Base-by-base conservation (phyloP, 179 eudicot species). In the Spinacia oleracea region DNA sequence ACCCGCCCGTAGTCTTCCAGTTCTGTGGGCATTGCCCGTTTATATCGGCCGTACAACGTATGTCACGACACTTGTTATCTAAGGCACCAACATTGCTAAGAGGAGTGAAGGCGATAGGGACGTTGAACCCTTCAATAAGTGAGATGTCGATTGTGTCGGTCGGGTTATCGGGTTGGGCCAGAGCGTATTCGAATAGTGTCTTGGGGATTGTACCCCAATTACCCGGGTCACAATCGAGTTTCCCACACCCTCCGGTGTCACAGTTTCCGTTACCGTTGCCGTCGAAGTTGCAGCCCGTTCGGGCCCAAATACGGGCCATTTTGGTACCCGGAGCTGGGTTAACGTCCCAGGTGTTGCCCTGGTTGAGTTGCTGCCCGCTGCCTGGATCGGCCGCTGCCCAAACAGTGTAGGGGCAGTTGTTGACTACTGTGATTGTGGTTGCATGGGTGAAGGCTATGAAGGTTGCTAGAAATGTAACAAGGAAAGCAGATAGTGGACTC, bases 301-400 rank as follows among this genome's bases (percentile, higher is more conserved):
- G 86, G 32, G 75, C 82, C 92, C 92, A 89, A 1, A 88, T 85
- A 23, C 90, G 88, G 12, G 89, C 89, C 68, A 66, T 64, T 8
- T 56, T 35, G 27, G 89, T 88, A 23, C 92, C 90, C 0, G 89
- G 79, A 1, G 82, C 34, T 11, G 86, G 86, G 38, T 21, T 78
- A 2, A 89, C 16, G 4, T 29, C 53, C 92, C 92, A 89, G 0
- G 84, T 53, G 11, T 86, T 83, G 3, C 89, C 89, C 0, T 6
- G 15, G 82, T 77, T 80, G 9, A 86, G 90, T 21, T 45, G 75
- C 31, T 68, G 20, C 15, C 90, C 92, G 1, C 90, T 85, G 0
- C 90, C 88, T 1, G 89, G 87, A 10, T 71, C 72, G 58, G 90
- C 89, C 0, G 85, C 90, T 2, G 89, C 92, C 90, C 92, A 88